Percentiles rank a stretch among this genome's conserved stretches.
Conservation (phyloP, 805 yeast species). For the Pichia cephalocereana region DNA sequence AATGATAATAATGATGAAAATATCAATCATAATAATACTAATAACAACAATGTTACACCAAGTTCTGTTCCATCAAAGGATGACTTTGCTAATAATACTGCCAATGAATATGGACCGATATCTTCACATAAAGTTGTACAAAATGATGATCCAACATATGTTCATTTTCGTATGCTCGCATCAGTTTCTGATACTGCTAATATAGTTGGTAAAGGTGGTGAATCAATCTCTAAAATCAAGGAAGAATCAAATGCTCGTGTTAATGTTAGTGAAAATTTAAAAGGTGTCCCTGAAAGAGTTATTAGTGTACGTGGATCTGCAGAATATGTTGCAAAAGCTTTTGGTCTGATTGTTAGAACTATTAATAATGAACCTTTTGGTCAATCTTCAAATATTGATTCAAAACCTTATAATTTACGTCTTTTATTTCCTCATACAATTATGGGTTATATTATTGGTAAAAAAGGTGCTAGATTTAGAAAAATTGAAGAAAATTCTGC, state of each 20-base stretch:
- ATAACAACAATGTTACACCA: not conserved
- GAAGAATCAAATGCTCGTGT: slow-evolving; percentile 55
- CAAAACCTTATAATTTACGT: slow-evolving; percentile 47
- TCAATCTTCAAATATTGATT: slow-evolving; percentile 46
- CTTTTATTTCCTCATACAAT: slow-evolving; percentile 67
- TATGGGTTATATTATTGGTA: slow-evolving; percentile 77
- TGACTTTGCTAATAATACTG: not conserved
- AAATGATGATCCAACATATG: slow-evolving; percentile 48
- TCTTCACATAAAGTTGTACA: slow-evolving; percentile 14
- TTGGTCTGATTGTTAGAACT: slow-evolving; percentile 62
- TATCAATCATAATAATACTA: not conserved
- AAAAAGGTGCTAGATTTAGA: slow-evolving; percentile 60
- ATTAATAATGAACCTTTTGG: slow-evolving; percentile 60
- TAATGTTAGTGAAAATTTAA: slow-evolving; percentile 63
- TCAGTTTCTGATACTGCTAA: slow-evolving; percentile 66
- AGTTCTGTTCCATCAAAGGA: slow-evolving; percentile 3
- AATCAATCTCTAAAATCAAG: slow-evolving; percentile 54
- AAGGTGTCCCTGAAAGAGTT: slow-evolving; percentile 66
- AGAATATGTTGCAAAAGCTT: slow-evolving; percentile 73
- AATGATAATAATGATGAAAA: not conserved
- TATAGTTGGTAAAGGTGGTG: slow-evolving; percentile 78
- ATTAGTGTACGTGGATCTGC: slow-evolving; percentile 66
- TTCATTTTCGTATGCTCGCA: slow-evolving; percentile 66
- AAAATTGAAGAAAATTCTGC: slow-evolving; percentile 80
- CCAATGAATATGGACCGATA: slow-evolving; percentile 12